Evolutionary conservation across 495 filamentous ascomycete species (phyloP), one percentile per base, ranked within the genome.

Genomic region (Amphirosellinia nigrospora): DNA sequence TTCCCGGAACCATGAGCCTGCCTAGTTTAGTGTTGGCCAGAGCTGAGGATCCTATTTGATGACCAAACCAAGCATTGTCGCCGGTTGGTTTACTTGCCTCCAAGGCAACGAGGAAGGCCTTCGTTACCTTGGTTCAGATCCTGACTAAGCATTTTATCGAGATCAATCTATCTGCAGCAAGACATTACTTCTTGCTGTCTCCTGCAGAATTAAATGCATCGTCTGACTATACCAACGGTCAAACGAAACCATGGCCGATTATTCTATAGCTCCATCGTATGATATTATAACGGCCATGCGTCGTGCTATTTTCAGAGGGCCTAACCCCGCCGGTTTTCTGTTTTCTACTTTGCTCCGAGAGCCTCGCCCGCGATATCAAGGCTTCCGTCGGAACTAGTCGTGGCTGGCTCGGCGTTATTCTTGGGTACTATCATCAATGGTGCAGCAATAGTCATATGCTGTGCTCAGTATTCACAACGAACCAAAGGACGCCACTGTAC

Each of bases 281-380:
- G 66, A 68, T 61, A 43, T 50, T 26, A n/a, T 41, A 68, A 68
- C 53, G 53, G 53, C 26, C 26, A 34, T 43, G 55, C 52, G 23
- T 52, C 38, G 56, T 52, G 56, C 19, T 4, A 52, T 50, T 43
- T 34, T 13, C 19, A 21, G 9, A 23, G 58, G 28, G 34, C 30
- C 13, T 4, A 13, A 28, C 41, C 11, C 23, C 26, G 6, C n/a
- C 41, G n/a, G 66, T 28, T 2, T 48, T n/a, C 28, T 53, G 19
- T 11, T 15, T 39, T n/a, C 15, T 11, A 32, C 43, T 11, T 15
- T 39, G 32, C 15, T 11, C 48, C 43, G 30, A 53, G 45, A 50
- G 10, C 50, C 34, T 11, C 28, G 32, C 39, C 53, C 58, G 19
- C 32, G 55, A 68, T 50, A 13, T 30, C 30, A 55, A 38, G 53